Percentiles rank a stretch among this genome's conserved stretches.
Conservation (phyloP, 1,284 basidiomycete species). For the Ceratobasidium sp. region DNA sequence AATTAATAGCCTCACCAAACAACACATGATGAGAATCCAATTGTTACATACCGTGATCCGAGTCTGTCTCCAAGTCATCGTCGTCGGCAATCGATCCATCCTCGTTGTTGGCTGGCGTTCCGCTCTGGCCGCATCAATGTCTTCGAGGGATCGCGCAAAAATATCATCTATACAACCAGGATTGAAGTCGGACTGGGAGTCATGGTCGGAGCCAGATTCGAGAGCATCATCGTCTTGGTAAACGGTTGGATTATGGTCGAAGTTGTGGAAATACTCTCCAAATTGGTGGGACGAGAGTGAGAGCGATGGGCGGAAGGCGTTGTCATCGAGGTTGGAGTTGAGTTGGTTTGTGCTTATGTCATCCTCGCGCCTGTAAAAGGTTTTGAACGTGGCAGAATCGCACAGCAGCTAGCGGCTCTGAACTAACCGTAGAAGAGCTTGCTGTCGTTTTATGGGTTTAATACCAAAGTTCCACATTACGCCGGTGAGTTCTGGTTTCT, state of each 20-base stretch:
- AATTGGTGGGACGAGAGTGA: neutral
- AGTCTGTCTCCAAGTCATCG: neutral
- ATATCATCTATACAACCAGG: neutral
- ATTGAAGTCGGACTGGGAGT: neutral
- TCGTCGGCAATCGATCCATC: neutral
- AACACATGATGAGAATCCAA: neutral
- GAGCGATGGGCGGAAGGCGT: neutral
- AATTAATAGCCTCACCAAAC: neutral
- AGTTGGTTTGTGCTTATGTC: neutral
- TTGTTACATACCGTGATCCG: slow-evolving; percentile 2
- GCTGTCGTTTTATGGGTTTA: neutral
- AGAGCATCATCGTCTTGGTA: neutral
- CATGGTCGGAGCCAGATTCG: neutral
- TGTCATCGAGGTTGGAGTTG: neutral
- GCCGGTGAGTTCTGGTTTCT: neutral
- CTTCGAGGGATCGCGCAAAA: neutral
- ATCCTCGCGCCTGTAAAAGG: neutral
- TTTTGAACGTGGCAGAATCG: neutral
- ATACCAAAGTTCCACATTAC: neutral
- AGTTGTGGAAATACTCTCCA: neutral
- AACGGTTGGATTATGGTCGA: too few relatives aligned
- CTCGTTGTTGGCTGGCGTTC: neutral
- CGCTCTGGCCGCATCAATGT: neutral
- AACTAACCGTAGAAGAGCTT: neutral
- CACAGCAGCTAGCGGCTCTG: neutral